phyloP scores from a whole-genome alignment of 2,329 filamentous ascomycete species.

The Lasiodiplodia citricola region DNA sequence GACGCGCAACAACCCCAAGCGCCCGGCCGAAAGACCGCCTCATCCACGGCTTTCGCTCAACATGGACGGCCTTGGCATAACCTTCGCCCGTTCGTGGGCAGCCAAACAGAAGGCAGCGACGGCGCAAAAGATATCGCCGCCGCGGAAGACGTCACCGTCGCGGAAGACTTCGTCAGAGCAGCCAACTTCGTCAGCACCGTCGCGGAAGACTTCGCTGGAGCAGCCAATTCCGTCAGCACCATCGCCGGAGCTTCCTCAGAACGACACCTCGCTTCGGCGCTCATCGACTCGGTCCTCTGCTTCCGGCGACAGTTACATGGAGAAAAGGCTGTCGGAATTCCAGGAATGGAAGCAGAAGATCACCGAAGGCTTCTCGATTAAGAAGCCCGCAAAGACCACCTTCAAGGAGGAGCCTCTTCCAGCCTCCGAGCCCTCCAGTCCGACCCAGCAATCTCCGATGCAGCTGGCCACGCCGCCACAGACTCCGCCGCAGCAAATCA shows the following conservation, averaged over 20 bases:
- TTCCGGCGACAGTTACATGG: constrained; percentile 19
- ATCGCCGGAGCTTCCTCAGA: neutral
- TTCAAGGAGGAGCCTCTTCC: neutral
- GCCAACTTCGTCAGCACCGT: neutral
- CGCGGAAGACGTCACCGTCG: neutral
- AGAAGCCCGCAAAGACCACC: neutral
- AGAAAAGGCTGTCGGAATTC: constrained; percentile 2
- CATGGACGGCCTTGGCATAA: constrained; percentile 10
- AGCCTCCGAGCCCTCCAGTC: neutral
- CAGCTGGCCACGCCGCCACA: neutral
- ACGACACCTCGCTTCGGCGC: neutral
- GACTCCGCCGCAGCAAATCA: neutral
- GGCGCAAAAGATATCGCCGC: neutral
- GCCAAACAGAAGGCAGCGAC: neutral
- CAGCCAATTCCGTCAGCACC: neutral
- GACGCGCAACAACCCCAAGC: neutral
- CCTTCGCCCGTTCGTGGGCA: neutral
- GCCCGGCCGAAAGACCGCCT: neutral
- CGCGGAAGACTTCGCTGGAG: neutral
- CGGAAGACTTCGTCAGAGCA: neutral
- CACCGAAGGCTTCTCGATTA: neutral
- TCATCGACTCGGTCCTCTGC: neutral
- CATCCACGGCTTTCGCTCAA: neutral
- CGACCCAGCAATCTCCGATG: neutral
- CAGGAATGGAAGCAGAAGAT: constrained; percentile 7